Evolutionary conservation across 257 asterid genomes (phyloP), one percentile per base, ranked within the genome.

Genomic region (Jacaranda copaia): DNA sequence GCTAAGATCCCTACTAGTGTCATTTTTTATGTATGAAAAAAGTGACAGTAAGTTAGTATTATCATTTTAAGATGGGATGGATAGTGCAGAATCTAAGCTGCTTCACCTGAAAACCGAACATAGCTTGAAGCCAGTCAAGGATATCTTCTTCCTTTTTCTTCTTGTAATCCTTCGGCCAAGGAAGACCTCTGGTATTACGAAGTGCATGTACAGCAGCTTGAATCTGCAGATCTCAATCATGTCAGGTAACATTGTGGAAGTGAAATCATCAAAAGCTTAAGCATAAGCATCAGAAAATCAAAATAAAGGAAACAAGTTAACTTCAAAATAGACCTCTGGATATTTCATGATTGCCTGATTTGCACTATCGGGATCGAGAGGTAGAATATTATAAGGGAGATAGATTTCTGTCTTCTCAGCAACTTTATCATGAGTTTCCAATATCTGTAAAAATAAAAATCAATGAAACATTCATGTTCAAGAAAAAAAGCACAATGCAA

Each of bases 81-180:
- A 55, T 16, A 56, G 61, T 16, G 55, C 5, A 51, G 52, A 61
- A 69, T 35, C 19, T 59, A 42, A 38, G 60, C 74, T 79, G 73
- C 32, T 70, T 82, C 74, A 94, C 99, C 98, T 95, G 98, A 86
- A 96, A 96, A 65, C 99, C 99, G 84, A 96, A 96, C 98, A 96
- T 93, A 46, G 97, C 86, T 85, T 96, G 99, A 85, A 96, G 99
- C 99, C 99, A 96, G 81, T 96, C 99, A n/a, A 96, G 98, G 82
- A 93, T 82, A 80, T 93, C 98, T 87, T 96, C 99, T 74, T 93
- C 99, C 74, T 90, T 96, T 87, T 94, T 94, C 92, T 96, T 96
- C 88, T 93, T 93, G 88, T 91, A 88, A 81, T 96, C 99, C 85
- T 91, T 89, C 8, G 99, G 98, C 98, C 98, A 96, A 68, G 99